Conservation (phyloP, 805 yeast genomes). For the Yamadazyma scolyti region DNA sequence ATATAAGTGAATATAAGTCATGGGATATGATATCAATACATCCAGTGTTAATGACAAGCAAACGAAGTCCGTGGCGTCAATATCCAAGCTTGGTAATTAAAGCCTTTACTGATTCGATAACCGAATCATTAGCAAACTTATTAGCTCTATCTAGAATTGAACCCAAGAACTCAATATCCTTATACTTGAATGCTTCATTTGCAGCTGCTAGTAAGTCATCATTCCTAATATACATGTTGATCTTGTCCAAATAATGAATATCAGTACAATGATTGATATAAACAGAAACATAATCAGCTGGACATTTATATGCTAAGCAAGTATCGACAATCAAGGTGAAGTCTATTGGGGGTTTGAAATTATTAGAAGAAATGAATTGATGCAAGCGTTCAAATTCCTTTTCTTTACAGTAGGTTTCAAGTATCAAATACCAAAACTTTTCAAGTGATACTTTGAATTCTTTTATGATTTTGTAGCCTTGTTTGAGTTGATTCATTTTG, state of each 20-base stretch:
- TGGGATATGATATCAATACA: too few species aligned
- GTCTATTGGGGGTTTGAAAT: slow-evolving; percentile 64
- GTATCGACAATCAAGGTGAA: slow-evolving; percentile 60
- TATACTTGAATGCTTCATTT: slow-evolving; percentile 43
- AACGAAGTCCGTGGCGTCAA: too few species aligned
- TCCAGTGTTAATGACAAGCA: too few species aligned
- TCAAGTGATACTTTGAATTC: slow-evolving; percentile 29
- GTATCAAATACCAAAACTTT: slow-evolving; percentile 32
- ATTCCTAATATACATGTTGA: slow-evolving; percentile 50
- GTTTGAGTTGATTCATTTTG: slow-evolving; percentile 34
- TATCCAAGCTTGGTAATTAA: slow-evolving; percentile 26
- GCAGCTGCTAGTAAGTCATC: slow-evolving; percentile 50
- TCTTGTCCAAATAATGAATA: slow-evolving; percentile 42
- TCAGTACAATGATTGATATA: slow-evolving; percentile 54
- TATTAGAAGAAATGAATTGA: slow-evolving; percentile 27
- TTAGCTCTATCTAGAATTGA: slow-evolving; percentile 18
- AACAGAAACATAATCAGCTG: slow-evolving; percentile 53
- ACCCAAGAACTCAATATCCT: slow-evolving; percentile 34
- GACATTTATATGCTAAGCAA: slow-evolving; percentile 47
- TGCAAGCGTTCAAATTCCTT: slow-evolving; percentile 33
- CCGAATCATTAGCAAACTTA: slow-evolving; percentile 11
- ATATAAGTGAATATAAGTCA: too few species aligned
- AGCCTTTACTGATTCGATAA: slow-evolving; percentile 13
- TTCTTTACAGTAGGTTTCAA: slow-evolving; percentile 23
- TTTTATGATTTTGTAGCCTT: slow-evolving; percentile 24